These are phyloP conservation scores for Phytophthora sojae DNA, from an alignment of 352 stramenopile species.

Conservation along the genomic window DNA sequence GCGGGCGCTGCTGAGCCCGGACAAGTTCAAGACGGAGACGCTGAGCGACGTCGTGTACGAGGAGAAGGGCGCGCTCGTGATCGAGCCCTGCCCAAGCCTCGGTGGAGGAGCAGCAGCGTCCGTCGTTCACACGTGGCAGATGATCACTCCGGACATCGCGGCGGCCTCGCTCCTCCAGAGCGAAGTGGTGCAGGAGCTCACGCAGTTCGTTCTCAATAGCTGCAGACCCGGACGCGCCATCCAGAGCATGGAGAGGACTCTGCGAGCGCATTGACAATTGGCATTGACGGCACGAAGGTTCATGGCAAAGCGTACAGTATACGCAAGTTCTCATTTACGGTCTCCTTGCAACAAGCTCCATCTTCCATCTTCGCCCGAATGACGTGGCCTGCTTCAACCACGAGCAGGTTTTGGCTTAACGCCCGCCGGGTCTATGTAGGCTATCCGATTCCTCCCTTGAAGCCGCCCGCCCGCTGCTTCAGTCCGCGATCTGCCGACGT, in stretches of 20 bases:
- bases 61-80: constrained; percentile 68
- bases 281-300: no score
- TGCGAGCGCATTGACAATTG: constrained; percentile 11
- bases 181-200: constrained; percentile 42
- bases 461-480: background rate
- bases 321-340: no score
- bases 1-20: constrained; percentile 51
- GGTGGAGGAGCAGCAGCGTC: constrained; percentile 11
- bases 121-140: constrained; percentile 51
- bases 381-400: constrained; percentile 27
- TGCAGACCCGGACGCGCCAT: constrained; percentile 39
- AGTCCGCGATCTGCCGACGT: constrained; percentile 20
- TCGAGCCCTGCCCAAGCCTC: constrained; percentile 35
- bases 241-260: constrained; percentile 51
- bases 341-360: no score
- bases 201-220: constrained; percentile 41
- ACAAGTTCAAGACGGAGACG: constrained; percentile 54
- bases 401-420: constrained; percentile 12
- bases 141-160: constrained; percentile 36
- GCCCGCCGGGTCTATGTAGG: constrained; percentile 15
- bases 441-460: constrained; percentile 2
- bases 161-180: constrained; percentile 1
- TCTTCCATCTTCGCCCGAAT: background rate
- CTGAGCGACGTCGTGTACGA: constrained; percentile 50
- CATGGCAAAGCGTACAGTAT: no score